Base-by-base conservation (phyloP, 2,329 filamentous ascomycete species). In the Phaeosphaeriaceae sp. region DNA sequence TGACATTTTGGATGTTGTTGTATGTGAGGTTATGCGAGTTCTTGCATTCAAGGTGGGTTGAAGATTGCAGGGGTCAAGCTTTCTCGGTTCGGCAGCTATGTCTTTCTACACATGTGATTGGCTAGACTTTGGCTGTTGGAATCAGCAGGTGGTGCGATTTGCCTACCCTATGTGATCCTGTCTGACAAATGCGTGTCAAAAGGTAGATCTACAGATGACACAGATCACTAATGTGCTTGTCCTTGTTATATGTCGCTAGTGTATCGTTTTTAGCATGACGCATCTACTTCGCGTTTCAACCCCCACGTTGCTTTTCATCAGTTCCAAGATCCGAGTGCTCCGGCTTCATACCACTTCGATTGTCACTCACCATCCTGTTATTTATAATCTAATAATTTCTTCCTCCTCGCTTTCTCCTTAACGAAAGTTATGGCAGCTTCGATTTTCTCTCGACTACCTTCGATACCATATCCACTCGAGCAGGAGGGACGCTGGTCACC, bases 401-500 rank as follows among this genome's bases (percentile, higher is more conserved):
- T 6, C 18, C 5, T 30, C 17, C 26, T 12, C 5, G 3, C 16
- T 8, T 26, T 6, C 23, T 39, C 20, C 7, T 20, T n/a, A 20
- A 28, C 9, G 13, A 39, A 4, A n/a, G 28, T 29, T 29, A 45
- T 45, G 42, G 42, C 34, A 4, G 16, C 56, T 30, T 43, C 63
- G 13, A 70, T 77, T 59, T 49, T 70, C 21, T 67, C 71, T 26
- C 72, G 67, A 61, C 64, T 79, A 1, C 77, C 76, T 32, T 77
- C 75, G 11, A 64, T 79, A 52, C 71, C 77, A 1, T 82, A 82
- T 55, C 77, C 77, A 51, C 80, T 81, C 11, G 71, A 80, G 20
- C 66, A 78, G 46, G 76, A 79, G 30, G 86, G 86, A 16, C 85
- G 83, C 68, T 91, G 87, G 87, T 82, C 80, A 5, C 83, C 86